Evolutionary conservation across 2,329 filamentous ascomycete genomes (phyloP).

Genomic region (Fonsecaea erecta): DNA sequence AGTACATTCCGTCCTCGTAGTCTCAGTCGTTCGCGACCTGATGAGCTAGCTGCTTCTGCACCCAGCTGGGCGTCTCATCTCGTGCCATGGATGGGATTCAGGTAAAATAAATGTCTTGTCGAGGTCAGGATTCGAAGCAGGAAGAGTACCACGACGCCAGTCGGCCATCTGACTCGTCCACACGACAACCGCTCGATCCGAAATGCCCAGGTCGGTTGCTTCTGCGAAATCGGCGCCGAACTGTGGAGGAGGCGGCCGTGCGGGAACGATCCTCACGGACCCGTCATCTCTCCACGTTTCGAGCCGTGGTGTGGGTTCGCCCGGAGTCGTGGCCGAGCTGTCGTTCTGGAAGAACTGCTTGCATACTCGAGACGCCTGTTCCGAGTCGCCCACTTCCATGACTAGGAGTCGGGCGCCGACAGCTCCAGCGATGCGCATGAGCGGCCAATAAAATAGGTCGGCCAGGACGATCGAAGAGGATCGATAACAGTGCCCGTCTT

Average conservation of each 20-base stretch:
- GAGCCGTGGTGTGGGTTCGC: neutral
- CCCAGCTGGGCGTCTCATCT: too few species aligned
- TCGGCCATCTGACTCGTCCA: slow-evolving; percentile 16
- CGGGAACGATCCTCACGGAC: slow-evolving; percentile 10
- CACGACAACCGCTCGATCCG: slow-evolving; percentile 27
- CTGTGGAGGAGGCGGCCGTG: neutral
- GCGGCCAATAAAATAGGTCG: slow-evolving; percentile 70
- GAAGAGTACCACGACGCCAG: slow-evolving; percentile 17
- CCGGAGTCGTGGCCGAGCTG: neutral
- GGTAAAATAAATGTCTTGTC: neutral
- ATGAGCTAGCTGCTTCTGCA: neutral
- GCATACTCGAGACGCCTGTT: slow-evolving; percentile 69
- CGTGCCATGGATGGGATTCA: neutral
- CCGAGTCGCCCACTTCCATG: slow-evolving; percentile 72
- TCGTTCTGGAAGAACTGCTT: slow-evolving; percentile 27
- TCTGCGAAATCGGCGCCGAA: neutral
- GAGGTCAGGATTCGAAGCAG: neutral
- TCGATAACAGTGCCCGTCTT: neutral
- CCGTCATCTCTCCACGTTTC: slow-evolving; percentile 36
- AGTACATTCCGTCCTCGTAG: too few species aligned
- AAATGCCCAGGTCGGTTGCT: neutral
- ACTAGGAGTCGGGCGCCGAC: slow-evolving; percentile 62
- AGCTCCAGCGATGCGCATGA: slow-evolving; percentile 61
- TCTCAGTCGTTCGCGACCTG: too few species aligned
- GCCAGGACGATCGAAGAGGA: slow-evolving; percentile 32